phyloP scores from a whole-genome alignment of 768 basidiomycete genomes.

The Panaeolus cyanescens region DNA sequence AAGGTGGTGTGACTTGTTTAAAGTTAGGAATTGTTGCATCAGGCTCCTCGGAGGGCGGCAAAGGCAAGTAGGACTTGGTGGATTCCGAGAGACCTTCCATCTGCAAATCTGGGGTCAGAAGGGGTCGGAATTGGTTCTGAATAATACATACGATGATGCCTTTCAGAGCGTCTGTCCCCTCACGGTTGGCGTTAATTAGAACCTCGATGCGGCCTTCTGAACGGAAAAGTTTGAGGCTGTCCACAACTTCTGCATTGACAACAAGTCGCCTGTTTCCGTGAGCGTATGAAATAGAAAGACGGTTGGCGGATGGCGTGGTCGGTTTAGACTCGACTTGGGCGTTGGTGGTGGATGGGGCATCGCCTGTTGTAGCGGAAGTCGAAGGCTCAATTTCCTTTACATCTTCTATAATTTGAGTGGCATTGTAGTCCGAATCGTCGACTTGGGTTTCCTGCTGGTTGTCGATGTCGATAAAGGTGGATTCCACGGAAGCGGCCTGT shows the following conservation, averaged over 20 bases:
- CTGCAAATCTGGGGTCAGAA: slow-evolving; percentile 37
- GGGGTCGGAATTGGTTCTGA: background rate
- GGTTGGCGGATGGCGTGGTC: slow-evolving; percentile 71
- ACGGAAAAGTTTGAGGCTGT: slow-evolving; percentile 78
- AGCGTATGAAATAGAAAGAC: slow-evolving; percentile 95
- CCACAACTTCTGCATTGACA: slow-evolving; percentile 86
- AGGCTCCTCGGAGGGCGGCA: slow-evolving; percentile 49
- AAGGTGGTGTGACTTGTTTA: slow-evolving; percentile 51
- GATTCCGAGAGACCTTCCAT: slow-evolving; percentile 74
- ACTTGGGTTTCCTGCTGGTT: slow-evolving; percentile 26
- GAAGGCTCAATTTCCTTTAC: slow-evolving; percentile 53
- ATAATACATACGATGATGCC: slow-evolving; percentile 65
- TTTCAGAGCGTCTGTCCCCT: slow-evolving; percentile 57
- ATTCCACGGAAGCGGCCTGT: slow-evolving; percentile 48
- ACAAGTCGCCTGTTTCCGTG: slow-evolving; percentile 85
- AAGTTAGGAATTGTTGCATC: slow-evolving; percentile 80
- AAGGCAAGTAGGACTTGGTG: slow-evolving; percentile 68
- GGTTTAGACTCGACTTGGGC: slow-evolving; percentile 38
- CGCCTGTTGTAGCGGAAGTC: slow-evolving; percentile 54
- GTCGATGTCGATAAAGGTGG: slow-evolving; percentile 54
- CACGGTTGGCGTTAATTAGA: slow-evolving; percentile 56
- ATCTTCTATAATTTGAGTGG: slow-evolving; percentile 16
- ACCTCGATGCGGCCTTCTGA: slow-evolving; percentile 88
- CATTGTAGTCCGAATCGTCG: slow-evolving; percentile 14
- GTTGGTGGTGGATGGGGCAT: slow-evolving; percentile 36